Evolutionary conservation across 768 basidiomycete genomes (phyloP).

Genomic region (Collybia nuda): DNA sequence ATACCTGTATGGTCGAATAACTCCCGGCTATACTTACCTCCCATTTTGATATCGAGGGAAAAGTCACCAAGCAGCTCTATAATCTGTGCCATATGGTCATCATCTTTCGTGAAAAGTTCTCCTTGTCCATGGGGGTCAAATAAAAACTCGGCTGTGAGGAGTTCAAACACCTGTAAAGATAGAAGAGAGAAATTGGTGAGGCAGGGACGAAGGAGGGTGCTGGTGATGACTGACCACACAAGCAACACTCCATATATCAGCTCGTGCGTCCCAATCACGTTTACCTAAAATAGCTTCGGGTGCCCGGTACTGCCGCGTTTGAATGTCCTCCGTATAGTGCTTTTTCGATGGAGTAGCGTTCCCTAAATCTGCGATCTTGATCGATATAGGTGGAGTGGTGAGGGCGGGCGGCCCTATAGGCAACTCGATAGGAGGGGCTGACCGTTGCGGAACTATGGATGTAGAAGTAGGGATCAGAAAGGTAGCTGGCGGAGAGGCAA

Average conservation of each 20-base stretch:
- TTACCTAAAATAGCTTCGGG: slow-evolving; percentile 93
- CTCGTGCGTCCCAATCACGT: slow-evolving; percentile 82
- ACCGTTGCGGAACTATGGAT: slow-evolving; percentile 7
- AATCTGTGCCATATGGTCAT: slow-evolving; percentile 95
- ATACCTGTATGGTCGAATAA: slow-evolving; percentile 74
- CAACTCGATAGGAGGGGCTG: slow-evolving; percentile 17
- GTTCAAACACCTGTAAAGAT: slow-evolving; percentile 67
- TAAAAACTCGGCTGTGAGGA: slow-evolving; percentile 88
- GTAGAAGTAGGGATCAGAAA: slow-evolving; percentile 15
- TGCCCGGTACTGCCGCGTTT: slow-evolving; percentile 93
- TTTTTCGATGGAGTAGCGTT: slow-evolving; percentile 91
- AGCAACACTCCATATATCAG: slow-evolving; percentile 90
- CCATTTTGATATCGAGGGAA: slow-evolving; percentile 70
- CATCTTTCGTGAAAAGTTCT: slow-evolving; percentile 85
- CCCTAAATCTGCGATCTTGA: slow-evolving; percentile 94
- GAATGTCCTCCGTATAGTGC: slow-evolving; percentile 94
- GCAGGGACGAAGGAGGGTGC: not conserved
- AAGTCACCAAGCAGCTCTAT: slow-evolving; percentile 89
- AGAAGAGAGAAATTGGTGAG: slow-evolving; percentile 4
- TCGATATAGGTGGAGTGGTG: slow-evolving; percentile 53
- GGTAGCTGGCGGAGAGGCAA: slow-evolving; percentile 24
- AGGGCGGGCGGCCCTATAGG: slow-evolving; percentile 13
- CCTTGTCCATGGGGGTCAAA: slow-evolving; percentile 88
- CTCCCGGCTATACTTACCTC: slow-evolving; percentile 82
- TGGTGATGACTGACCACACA: slow-evolving; percentile 63